Base-by-base conservation (phyloP, 1,139 yeast species). In the Yamadazyma membranifaciens region DNA sequence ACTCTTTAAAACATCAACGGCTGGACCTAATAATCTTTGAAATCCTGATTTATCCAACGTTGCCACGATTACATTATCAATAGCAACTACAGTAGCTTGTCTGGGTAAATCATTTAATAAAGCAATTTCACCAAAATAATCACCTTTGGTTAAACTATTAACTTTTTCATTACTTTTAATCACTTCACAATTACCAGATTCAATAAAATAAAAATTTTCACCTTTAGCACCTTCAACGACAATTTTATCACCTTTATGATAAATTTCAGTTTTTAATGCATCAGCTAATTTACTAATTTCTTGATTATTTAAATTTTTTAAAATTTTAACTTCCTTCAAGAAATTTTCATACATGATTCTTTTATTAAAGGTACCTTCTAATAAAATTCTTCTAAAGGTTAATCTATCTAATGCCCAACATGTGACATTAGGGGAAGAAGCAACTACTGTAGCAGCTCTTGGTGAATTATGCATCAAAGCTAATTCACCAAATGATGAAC, bases 381-480 rank as follows among this genome's bases (percentile, higher is more conserved):
- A 75, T 45, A 92, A 73, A 49, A 92, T 92, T 60, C 92, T 80
- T 64, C 97, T 83, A 73, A 92, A 92, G 1, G 98, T 91, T 55
- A 86, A 71, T 58, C 98, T 81, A 65, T 92, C 98, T 54, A 92
- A 75, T 1, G 96, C 95, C 97, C 97, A 92, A 50, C 74, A 68
- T 9, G 68, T 63, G 39, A 91, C 75, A 27, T 78, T 78, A 55
- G 83, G 78, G 9, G 82, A 68, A 26, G 80, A 75, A 9, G 97
- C 95, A 15, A 75, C 58, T 1, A 88, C 98, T 1, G 98, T 89
- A 13, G 98, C 98, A 6, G 98, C 98, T 65, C 98, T 81, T 45
- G 98, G 98, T 15, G 97, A 83, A 64, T 92, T 92, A 69, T 92
- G 92, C 96, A 92, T 89, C 55, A 92, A 77, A 1, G 98, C 98